A percentile compares a stretch with the other conserved stretches of the same genome.
These are phyloP conservation scores for Talaromyces sp. DNA, from an alignment of 2,329 filamentous ascomycete species.

Conservation along the genomic window DNA sequence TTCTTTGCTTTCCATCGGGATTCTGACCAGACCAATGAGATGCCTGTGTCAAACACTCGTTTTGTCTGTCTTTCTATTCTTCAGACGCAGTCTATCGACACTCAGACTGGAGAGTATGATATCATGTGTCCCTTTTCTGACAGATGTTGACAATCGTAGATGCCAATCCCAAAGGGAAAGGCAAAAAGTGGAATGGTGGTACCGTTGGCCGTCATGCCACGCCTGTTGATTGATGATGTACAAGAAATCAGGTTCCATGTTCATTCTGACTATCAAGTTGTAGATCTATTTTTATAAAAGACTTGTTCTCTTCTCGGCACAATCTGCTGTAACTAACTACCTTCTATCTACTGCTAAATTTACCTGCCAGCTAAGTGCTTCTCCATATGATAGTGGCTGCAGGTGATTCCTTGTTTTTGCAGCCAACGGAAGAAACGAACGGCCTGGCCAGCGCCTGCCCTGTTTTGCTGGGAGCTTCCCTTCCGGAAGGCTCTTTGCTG, in stretches of 20 bases:
- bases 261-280: too few relatives aligned
- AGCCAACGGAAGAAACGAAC: not conserved
- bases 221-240: not conserved
- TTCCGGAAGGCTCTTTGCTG: conserved; percentile 1
- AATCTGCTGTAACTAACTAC: too few relatives aligned
- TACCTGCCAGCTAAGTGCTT: too few relatives aligned
- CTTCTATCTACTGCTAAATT: too few relatives aligned
- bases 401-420: conserved; percentile 2
- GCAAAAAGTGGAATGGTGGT: too few relatives aligned
- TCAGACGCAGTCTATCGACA: not conserved
- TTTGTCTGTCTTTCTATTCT: not conserved
- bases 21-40: not conserved
- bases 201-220: too few relatives aligned
- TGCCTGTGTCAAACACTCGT: not conserved
- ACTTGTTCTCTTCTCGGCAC: too few relatives aligned
- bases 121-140: not conserved
- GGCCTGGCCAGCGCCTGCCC: conserved; percentile 9
- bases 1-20: not conserved
- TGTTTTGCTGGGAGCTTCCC: conserved; percentile 7
- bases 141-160: too few relatives aligned
- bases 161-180: too few relatives aligned
- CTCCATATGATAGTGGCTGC: too few relatives aligned
- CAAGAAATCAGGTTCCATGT: not conserved
- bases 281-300: not conserved
- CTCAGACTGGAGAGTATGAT: not conserved